A percentile compares a stretch with the other conserved stretches of the same genome.
Conservation (phyloP, 148 eudicot genomes). For the Tetragonia tetragonoides region DNA sequence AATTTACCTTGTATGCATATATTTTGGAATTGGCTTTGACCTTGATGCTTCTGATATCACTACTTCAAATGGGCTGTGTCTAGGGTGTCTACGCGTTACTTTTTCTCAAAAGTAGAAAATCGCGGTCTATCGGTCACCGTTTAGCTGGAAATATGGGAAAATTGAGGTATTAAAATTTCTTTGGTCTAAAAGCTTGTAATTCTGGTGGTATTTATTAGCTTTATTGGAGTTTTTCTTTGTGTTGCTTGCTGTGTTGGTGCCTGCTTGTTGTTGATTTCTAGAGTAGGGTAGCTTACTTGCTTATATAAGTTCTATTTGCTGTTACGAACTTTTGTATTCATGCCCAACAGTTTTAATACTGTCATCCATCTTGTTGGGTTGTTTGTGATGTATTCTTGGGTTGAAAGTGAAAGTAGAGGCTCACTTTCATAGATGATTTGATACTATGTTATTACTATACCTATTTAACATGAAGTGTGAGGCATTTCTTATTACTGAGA, state of each 20-base stretch:
- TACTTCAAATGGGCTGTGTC: constrained; percentile 21
- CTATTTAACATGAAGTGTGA: constrained; percentile 9
- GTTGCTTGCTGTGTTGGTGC: background rate
- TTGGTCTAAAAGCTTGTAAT: background rate
- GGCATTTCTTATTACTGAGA: background rate
- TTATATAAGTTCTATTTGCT: background rate
- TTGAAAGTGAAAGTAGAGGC: background rate
- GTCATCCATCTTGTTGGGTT: background rate
- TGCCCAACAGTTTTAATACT: background rate
- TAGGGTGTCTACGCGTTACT: constrained; percentile 93
- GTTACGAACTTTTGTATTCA: background rate
- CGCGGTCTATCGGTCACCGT: constrained; percentile 80
- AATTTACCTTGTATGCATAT: background rate
- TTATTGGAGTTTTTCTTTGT: background rate
- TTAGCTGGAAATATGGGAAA: constrained; percentile 87
- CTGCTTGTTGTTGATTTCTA: background rate
- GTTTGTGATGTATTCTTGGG: background rate
- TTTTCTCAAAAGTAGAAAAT: constrained; percentile 78
- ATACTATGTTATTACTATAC: background rate
- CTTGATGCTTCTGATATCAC: constrained; percentile 13
- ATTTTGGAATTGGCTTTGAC: constrained; percentile 1
- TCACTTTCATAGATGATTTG: background rate
- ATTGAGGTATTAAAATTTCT: constrained; percentile 58
- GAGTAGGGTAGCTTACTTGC: background rate
- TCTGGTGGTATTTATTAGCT: constrained; percentile 1